phyloP scores from a whole-genome alignment of 768 basidiomycete species.

The Lentinula sp. region DNA sequence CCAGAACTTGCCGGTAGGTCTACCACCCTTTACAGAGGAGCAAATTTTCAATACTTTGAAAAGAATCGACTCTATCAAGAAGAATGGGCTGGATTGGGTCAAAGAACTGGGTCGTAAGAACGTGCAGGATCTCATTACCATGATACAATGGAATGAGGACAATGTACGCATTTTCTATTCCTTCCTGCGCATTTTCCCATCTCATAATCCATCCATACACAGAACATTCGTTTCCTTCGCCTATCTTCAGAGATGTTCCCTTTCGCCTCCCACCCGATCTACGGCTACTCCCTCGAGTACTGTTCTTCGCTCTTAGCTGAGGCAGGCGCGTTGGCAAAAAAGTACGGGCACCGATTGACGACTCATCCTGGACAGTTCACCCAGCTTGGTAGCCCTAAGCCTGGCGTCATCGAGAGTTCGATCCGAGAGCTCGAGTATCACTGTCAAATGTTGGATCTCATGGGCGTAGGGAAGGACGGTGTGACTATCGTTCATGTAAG shows the following conservation, averaged over 20 bases:
- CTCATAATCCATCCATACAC: background rate
- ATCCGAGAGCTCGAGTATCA: slow-evolving; percentile 84
- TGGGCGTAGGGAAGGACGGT: slow-evolving; percentile 77
- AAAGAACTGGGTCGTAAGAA: slow-evolving; percentile 79
- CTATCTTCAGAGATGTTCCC: slow-evolving; percentile 93
- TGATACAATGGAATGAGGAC: slow-evolving; percentile 89
- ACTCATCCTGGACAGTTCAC: slow-evolving; percentile 88
- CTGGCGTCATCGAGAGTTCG: slow-evolving; percentile 67
- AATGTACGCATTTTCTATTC: slow-evolving; percentile 40
- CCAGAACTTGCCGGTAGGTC: slow-evolving; percentile 52
- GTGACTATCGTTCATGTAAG: slow-evolving; percentile 84
- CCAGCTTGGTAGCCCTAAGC: slow-evolving; percentile 74
- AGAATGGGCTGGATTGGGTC: slow-evolving; percentile 77
- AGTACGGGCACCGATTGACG: slow-evolving; percentile 75
- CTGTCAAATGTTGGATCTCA: slow-evolving; percentile 78
- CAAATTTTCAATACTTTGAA: too few species aligned
- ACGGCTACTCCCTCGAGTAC: slow-evolving; percentile 80
- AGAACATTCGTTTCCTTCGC: slow-evolving; percentile 82
- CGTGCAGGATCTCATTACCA: slow-evolving; percentile 56
- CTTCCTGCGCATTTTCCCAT: background rate
- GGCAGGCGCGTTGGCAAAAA: slow-evolving; percentile 62
- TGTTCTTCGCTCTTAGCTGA: slow-evolving; percentile 48
- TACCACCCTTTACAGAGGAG: background rate
- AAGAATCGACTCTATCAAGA: slow-evolving; percentile 71
- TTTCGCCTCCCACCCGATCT: slow-evolving; percentile 74